phyloP scores from a whole-genome alignment of 2,329 filamentous ascomycete species.

The Aspergillus sp. region DNA sequence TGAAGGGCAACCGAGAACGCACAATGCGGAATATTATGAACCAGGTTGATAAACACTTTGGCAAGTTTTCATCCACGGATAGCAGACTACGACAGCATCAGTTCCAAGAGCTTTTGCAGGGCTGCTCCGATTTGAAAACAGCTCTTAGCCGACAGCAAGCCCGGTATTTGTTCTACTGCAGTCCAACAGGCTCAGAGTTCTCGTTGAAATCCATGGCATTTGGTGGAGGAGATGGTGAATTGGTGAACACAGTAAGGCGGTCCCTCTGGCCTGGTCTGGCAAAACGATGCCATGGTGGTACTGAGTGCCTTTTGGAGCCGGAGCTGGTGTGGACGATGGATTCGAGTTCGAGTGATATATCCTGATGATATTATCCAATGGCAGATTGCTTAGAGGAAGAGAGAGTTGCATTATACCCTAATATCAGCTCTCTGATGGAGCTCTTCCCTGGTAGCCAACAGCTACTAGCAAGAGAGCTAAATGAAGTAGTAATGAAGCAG shows the following conservation, averaged over 20 bases:
- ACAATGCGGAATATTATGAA: neutral
- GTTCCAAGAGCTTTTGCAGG: slow-evolving; percentile 2
- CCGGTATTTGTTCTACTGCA: neutral
- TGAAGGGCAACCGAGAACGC: neutral
- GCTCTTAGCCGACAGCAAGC: slow-evolving; percentile 1
- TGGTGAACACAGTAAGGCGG: neutral
- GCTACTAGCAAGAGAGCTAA: too few relatives aligned
- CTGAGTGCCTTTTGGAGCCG: neutral
- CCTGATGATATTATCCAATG: too few relatives aligned
- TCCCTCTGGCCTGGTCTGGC: slow-evolving; percentile 10
- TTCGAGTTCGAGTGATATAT: too few relatives aligned
- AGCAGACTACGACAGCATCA: neutral
- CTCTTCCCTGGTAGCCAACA: too few relatives aligned
- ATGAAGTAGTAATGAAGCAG: too few relatives aligned
- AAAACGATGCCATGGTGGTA: neutral
- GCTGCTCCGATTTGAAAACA: slow-evolving; percentile 4
- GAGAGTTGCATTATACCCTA: too few relatives aligned
- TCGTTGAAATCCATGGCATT: neutral
- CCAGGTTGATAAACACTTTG: neutral
- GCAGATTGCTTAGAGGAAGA: too few relatives aligned
- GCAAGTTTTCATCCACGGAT: neutral
- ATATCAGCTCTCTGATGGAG: too few relatives aligned
- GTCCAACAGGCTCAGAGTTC: neutral
- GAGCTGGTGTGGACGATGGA: slow-evolving; percentile 8
- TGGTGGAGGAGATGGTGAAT: neutral